These are phyloP conservation scores for Trichomonas vaginalis DNA, from an alignment of 208 protist species.

Conservation along the genomic window DNA sequence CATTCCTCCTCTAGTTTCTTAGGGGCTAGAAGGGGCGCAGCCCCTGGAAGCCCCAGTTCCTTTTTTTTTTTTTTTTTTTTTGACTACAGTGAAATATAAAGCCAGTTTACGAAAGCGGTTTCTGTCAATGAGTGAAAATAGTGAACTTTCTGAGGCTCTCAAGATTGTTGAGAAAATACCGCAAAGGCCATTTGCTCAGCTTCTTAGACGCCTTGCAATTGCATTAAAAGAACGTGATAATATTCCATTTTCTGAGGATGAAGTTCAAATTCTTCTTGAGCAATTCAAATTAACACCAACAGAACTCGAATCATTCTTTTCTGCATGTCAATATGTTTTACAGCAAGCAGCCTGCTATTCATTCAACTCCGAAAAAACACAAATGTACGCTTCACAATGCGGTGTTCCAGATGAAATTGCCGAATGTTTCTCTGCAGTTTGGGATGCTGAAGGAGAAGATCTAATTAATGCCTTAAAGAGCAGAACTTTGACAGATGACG, in stretches of 20 bases:
- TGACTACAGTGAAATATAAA: neutral
- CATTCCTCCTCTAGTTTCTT: too few relatives aligned
- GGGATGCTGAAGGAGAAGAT: neutral
- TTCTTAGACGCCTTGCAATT: neutral
- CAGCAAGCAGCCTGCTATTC: neutral
- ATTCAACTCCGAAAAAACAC: neutral
- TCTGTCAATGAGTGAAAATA: neutral
- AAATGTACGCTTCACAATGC: neutral
- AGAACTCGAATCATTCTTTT: neutral
- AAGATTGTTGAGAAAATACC: neutral
- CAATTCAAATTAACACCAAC: slow-evolving; percentile 2
- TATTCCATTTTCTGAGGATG: neutral
- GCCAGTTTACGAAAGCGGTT: neutral
- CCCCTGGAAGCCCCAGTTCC: too few relatives aligned
- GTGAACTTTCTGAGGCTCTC: neutral
- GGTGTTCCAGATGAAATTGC: neutral
- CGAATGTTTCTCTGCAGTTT: neutral
- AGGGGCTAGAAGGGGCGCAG: too few relatives aligned
- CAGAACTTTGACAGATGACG: neutral
- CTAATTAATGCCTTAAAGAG: neutral
- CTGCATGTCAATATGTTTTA: neutral
- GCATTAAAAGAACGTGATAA: neutral
- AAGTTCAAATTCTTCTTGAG: neutral
- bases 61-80: too few relatives aligned
- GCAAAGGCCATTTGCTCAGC: neutral